Evolutionary conservation across 2,329 filamentous ascomycete genomes (phyloP), one percentile per base, ranked within the genome.

Genomic region (Fusarium nelsonii): DNA sequence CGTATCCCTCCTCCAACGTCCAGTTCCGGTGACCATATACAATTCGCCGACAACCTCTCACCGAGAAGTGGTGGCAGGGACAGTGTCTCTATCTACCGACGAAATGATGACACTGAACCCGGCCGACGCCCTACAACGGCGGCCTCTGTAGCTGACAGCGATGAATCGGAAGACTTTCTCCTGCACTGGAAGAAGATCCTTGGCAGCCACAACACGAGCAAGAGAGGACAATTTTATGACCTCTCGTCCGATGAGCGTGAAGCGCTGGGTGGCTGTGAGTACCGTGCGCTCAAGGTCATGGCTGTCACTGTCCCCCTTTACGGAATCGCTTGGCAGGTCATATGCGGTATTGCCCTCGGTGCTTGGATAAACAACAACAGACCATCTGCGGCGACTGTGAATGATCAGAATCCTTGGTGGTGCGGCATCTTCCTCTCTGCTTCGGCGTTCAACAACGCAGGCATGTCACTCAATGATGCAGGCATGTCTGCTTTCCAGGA

Each of bases 371-470:
- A 82, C 16, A 76, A 80, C 60, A 83, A 89, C 65, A 82, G 83
- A 43, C 79, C 86, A 1, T 78, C 79, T 10, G 79, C 82, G 6
- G 82, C 88, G 1, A 73, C 78, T 3, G 77, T 75, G 6, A 90
- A 91, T 74, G 87, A 85, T 14, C 82, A 90, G 55, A 87, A 88
- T 60, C 86, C 90, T 34, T 91, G 87, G 87, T 92, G 90, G 89
- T 81, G 88, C 4, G 90, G 90, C 40, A 84, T 88, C 44, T 92
- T 92, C 78, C 89, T 90, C 64, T 87, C 87, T 3, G 84, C 88
- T 6, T 90, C 88, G 18, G 90, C 89, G 0, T 92, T 92, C 77
- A 91, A 91, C 78, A 92, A 91, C 69, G 88, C 85, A n/a, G 89
- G 90, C 40, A 90, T 92, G 88, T 87, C 85, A 20, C 80, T 91